Percentiles rank a stretch among this genome's conserved stretches.
Evolutionary conservation across 768 basidiomycete species (phyloP).

Genomic region (Russula abietina): DNA sequence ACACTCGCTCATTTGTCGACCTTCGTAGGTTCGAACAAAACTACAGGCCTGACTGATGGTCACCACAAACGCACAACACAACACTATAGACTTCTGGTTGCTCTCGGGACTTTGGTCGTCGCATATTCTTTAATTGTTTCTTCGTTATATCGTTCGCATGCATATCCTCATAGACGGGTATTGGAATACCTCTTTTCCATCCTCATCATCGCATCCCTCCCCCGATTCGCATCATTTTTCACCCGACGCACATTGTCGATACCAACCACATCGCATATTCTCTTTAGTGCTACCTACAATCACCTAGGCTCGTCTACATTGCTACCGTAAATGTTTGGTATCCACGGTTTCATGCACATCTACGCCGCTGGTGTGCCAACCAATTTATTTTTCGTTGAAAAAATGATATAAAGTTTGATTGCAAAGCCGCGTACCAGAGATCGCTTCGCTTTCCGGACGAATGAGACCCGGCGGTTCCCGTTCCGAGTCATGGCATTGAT

Average conservation of each 20-base stretch:
- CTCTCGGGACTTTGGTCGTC: slow-evolving; percentile 19
- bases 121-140: slow-evolving; percentile 18
- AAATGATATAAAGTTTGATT: slow-evolving; percentile 17
- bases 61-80: slow-evolving; percentile 8
- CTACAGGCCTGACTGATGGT: slow-evolving; percentile 18
- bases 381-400: not conserved
- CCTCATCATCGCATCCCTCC: slow-evolving; percentile 15
- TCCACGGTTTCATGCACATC: slow-evolving; percentile 15
- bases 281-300: slow-evolving; percentile 21
- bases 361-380: slow-evolving; percentile 17
- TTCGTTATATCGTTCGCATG: slow-evolving; percentile 23
- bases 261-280: slow-evolving; percentile 22
- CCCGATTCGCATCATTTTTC: slow-evolving; percentile 19
- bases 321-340: slow-evolving; percentile 13
- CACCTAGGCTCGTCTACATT: slow-evolving; percentile 18
- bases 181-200: slow-evolving; percentile 15
- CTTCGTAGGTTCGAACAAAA: slow-evolving; percentile 27
- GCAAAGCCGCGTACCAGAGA: not conserved
- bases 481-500: slow-evolving; percentile 1
- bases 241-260: slow-evolving; percentile 21
- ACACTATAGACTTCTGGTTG: slow-evolving; percentile 16
- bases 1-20: slow-evolving; percentile 5
- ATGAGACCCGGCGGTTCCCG: slow-evolving; percentile 9
- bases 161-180: slow-evolving; percentile 23
- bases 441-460: slow-evolving; percentile 4